Percentiles rank a stretch among this genome's conserved stretches.
Conservation (phyloP, 1,284 basidiomycete genomes). For the Leccinum subfulvum region DNA sequence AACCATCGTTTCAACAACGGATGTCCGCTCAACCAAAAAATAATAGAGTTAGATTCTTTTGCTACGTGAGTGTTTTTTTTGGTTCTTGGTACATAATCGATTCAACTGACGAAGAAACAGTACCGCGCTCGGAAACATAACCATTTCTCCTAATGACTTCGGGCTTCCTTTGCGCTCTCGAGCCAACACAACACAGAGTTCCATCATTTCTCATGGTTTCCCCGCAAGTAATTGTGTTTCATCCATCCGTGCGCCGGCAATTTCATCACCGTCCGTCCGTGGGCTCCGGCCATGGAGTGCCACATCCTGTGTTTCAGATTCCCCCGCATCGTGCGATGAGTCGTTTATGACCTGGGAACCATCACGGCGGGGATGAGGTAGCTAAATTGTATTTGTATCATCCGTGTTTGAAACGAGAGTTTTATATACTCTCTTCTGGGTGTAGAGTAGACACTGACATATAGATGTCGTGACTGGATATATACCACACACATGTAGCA, state of each 20-base stretch:
- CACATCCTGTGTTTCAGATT: slow-evolving; percentile 21
- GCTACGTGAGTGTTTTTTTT: slow-evolving; percentile 47
- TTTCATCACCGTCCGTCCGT: slow-evolving; percentile 33
- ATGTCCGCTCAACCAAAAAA: slow-evolving; percentile 53
- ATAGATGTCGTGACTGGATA: background rate
- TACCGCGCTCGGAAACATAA: slow-evolving; percentile 38
- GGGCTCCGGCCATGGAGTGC: slow-evolving; percentile 34
- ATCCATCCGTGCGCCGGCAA: slow-evolving; percentile 8
- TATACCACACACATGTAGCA: slow-evolving; percentile 10
- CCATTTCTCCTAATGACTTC: slow-evolving; percentile 27
- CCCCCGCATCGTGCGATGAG: slow-evolving; percentile 38
- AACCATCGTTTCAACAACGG: slow-evolving; percentile 45
- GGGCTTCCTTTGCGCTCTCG: slow-evolving; percentile 15
- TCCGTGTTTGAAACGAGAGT: background rate
- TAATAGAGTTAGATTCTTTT: slow-evolving; percentile 55
- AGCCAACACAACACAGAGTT: slow-evolving; percentile 12
- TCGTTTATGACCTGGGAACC: slow-evolving; percentile 49
- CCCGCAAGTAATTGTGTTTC: slow-evolving; percentile 11
- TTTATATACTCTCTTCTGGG: slow-evolving; percentile 1
- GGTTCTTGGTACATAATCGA: background rate
- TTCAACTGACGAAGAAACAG: slow-evolving; percentile 24
- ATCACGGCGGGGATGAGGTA: slow-evolving; percentile 26
- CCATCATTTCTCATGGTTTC: slow-evolving; percentile 10
- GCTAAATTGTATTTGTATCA: background rate
- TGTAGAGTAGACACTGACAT: background rate